These are phyloP conservation scores for Diaporthe aspalathi DNA, from an alignment of 2,329 filamentous ascomycete genomes.

Conservation along the genomic window DNA sequence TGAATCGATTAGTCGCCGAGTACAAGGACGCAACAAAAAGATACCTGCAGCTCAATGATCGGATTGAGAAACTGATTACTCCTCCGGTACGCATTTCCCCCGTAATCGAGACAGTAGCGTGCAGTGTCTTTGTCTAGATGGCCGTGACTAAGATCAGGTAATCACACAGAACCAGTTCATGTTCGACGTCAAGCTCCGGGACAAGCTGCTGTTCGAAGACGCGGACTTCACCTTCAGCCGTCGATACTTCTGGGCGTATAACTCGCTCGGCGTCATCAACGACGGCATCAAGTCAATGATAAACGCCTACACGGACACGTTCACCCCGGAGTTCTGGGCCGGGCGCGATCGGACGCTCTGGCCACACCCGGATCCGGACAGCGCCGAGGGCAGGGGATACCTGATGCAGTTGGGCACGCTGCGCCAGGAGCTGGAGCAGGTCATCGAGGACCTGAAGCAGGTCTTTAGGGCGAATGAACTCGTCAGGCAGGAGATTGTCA, in stretches of 20 bases:
- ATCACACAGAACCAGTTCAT: constrained; percentile 61
- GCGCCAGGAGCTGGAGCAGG: constrained; percentile 61
- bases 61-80: constrained; percentile 69
- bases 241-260: constrained; percentile 72
- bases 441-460: constrained; percentile 60
- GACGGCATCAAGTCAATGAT: constrained; percentile 69
- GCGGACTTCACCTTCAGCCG: constrained; percentile 70
- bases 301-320: constrained; percentile 66
- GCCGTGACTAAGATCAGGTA: neutral
- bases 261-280: constrained; percentile 70
- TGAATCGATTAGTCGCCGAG: constrained; percentile 68
- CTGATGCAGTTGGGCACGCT: constrained; percentile 59
- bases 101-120: neutral
- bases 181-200: constrained; percentile 66
- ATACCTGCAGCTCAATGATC: constrained; percentile 66
- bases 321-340: constrained; percentile 69
- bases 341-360: constrained; percentile 66
- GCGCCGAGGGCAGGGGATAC: constrained; percentile 59
- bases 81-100: constrained; percentile 57
- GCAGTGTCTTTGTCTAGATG: neutral
- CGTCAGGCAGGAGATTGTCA: constrained; percentile 65
- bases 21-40: constrained; percentile 70
- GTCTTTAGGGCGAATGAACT: constrained; percentile 64
- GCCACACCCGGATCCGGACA: constrained; percentile 62
- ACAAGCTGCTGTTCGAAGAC: constrained; percentile 71